Evolutionary conservation across 2,329 filamentous ascomycete species (phyloP), one percentile per base, ranked within the genome.

Genomic region (Verticillium klebahnii): DNA sequence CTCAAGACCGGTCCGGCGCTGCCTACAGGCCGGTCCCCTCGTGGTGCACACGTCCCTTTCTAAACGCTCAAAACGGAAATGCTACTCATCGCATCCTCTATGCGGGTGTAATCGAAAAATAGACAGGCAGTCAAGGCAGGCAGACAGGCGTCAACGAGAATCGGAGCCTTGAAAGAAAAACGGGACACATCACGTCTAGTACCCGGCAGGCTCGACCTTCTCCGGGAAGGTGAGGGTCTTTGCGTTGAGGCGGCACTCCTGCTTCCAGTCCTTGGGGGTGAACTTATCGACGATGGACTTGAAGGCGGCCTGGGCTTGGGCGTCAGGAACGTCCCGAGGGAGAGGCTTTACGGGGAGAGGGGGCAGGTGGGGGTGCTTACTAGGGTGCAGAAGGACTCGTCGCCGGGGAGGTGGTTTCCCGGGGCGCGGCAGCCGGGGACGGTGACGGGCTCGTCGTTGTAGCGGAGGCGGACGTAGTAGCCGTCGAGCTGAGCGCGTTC

Each of bases 231-330:
- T 74, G 0, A 82, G 75, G 9, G 70, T 73, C 29, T 74, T 72
- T 19, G 77, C 66, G 63, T 82, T 81, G 56, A 72, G 66, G n/a
- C 75, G 76, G 67, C 84, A 87, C 64, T 85, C 75, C 25, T 77
- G 71, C 66, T 77, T 83, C 94, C 93, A 98, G 73, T 93, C 84
- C 62, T 79, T 79, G 0, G 95, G 95, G 1, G 92, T 95, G 72
- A 91, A 96, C 70, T 92, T 92, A 76, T 98, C 94, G 2, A 95
- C 92, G 61, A 97, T 91, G 59, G 86, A 80, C 76, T 98, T 98
- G 82, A 99, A 99, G 0, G 94, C 92, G 61, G 90, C 86, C 88
- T 56, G 25, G 25, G 2, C 11, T 54, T 54, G 7, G 29, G 29
- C 15, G 37, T 40, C 37, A 40, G 37, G 34, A 5, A 36, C 34